These are phyloP conservation scores for Oryza longistaminata DNA, from an alignment of 176 grass and related monocot genomes.

Conservation along the genomic window DNA sequence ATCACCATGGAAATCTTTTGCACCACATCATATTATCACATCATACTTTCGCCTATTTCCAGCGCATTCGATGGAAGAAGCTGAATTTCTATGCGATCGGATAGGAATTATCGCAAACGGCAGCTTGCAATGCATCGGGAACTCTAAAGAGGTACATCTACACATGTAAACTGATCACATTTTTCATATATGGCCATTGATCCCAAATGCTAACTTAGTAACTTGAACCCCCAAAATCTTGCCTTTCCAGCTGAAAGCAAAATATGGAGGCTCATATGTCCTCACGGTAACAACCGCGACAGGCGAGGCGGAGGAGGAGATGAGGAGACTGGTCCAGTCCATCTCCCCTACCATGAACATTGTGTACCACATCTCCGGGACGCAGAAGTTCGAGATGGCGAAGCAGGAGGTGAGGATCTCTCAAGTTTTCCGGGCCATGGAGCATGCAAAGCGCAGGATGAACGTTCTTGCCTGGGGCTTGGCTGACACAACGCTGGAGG, in stretches of 20 bases:
- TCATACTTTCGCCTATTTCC: constrained; percentile 3
- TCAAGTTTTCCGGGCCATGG: constrained; percentile 43
- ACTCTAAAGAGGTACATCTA: constrained; percentile 48
- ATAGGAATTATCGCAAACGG: constrained; percentile 58
- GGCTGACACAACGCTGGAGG: constrained; percentile 47
- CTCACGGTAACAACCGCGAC: constrained; percentile 33
- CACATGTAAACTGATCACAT: neutral
- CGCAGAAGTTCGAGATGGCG: constrained; percentile 58
- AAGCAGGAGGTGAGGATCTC: constrained; percentile 44
- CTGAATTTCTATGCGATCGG: constrained; percentile 59
- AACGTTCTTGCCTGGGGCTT: constrained; percentile 45
- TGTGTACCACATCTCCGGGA: constrained; percentile 44
- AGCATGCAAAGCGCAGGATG: constrained; percentile 26
- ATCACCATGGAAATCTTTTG: neutral
- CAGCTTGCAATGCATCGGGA: constrained; percentile 58
- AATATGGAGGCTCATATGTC: constrained; percentile 50
- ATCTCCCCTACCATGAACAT: constrained; percentile 29
- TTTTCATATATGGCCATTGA: neutral
- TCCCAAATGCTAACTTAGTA: neutral
- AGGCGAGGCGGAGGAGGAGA: constrained; percentile 4
- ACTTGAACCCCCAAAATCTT: neutral
- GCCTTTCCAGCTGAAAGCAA: constrained; percentile 48
- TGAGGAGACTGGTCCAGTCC: constrained; percentile 29
- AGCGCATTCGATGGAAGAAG: constrained; percentile 86
- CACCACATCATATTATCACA: neutral